A percentile compares a stretch with the other conserved stretches of the same genome.
These are phyloP conservation scores for Delphinella strobiligena DNA, from an alignment of 2,329 filamentous ascomycete species.

Conservation along the genomic window DNA sequence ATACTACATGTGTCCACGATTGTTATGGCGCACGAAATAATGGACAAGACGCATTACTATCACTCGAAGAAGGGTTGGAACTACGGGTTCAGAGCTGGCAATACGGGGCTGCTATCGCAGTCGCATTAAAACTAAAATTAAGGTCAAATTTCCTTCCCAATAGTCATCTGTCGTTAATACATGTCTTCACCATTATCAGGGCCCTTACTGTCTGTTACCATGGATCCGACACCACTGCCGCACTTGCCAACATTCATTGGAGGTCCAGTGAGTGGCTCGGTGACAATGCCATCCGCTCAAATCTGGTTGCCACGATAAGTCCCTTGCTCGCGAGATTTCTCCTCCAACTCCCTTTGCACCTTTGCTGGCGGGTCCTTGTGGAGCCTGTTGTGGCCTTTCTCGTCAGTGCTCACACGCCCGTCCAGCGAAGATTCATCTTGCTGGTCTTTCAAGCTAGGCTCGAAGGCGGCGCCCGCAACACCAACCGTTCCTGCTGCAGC, in stretches of 20 bases:
- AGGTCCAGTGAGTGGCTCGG: conserved; percentile 27
- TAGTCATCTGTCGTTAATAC: too few relatives aligned
- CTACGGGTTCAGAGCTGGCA: too few relatives aligned
- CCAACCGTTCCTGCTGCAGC: conserved; percentile 6
- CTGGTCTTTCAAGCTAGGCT: conserved; percentile 10
- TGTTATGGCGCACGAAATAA: too few relatives aligned
- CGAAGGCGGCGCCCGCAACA: conserved; percentile 12
- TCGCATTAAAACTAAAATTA: too few relatives aligned
- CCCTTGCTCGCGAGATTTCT: conserved; percentile 10
- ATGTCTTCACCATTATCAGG: too few relatives aligned
- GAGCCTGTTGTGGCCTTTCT: conserved; percentile 22
- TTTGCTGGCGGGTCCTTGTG: conserved; percentile 30
- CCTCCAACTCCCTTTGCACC: conserved; percentile 20
- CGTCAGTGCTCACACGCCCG: conserved; percentile 13
- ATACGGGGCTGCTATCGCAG: too few relatives aligned
- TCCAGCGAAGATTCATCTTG: background rate
- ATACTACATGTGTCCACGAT: too few relatives aligned
- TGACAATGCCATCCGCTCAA: conserved; percentile 17
- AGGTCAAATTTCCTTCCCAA: too few relatives aligned
- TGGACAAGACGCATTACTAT: too few relatives aligned
- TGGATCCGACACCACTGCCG: conserved; percentile 24
- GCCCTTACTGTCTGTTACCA: conserved; percentile 20
- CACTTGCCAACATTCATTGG: conserved; percentile 29
- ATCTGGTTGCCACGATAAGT: too few relatives aligned
- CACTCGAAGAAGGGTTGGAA: too few relatives aligned